phyloP scores from a whole-genome alignment of 1,284 basidiomycete species.

The Athelia psychrophila region DNA sequence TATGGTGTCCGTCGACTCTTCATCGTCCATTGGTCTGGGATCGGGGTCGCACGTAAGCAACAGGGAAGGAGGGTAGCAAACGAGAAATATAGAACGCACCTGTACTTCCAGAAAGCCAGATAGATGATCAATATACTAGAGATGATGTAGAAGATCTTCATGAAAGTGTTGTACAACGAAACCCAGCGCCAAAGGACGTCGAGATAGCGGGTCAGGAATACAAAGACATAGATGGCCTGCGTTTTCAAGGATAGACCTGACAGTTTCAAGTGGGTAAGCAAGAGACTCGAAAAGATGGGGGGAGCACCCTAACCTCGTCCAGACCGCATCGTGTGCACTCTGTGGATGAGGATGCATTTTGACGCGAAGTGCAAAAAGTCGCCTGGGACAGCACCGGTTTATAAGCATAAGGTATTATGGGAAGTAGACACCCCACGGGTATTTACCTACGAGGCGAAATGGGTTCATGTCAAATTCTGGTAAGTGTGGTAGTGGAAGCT shows the following conservation, averaged over 20 bases:
- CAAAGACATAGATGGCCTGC: conserved; percentile 88
- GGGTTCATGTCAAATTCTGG: conserved; percentile 80
- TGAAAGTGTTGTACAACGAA: conserved; percentile 87
- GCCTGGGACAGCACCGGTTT: conserved; percentile 38
- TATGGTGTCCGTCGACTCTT: conserved; percentile 95
- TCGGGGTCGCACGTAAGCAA: background rate
- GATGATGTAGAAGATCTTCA: conserved; percentile 98
- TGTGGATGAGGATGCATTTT: conserved; percentile 87
- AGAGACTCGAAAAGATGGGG: conserved; percentile 6
- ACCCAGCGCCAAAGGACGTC: conserved; percentile 81
- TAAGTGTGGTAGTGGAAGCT: too few species aligned
- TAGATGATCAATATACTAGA: conserved; percentile 90
- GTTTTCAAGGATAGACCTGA: conserved; percentile 98
- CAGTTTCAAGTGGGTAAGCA: background rate
- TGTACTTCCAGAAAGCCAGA: conserved; percentile 34
- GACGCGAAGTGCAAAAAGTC: conserved; percentile 93
- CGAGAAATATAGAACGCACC: too few species aligned
- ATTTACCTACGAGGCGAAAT: conserved; percentile 66
- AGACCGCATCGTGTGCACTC: conserved; percentile 80
- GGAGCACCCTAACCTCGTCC: conserved; percentile 57
- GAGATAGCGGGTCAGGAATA: conserved; percentile 89
- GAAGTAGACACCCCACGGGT: conserved; percentile 14
- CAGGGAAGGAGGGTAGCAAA: too few species aligned
- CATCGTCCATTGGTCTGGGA: conserved; percentile 86
- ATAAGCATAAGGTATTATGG: conserved; percentile 4